phyloP scores from a whole-genome alignment of 1,284 basidiomycete genomes.

The Rhodotorula sp. region DNA sequence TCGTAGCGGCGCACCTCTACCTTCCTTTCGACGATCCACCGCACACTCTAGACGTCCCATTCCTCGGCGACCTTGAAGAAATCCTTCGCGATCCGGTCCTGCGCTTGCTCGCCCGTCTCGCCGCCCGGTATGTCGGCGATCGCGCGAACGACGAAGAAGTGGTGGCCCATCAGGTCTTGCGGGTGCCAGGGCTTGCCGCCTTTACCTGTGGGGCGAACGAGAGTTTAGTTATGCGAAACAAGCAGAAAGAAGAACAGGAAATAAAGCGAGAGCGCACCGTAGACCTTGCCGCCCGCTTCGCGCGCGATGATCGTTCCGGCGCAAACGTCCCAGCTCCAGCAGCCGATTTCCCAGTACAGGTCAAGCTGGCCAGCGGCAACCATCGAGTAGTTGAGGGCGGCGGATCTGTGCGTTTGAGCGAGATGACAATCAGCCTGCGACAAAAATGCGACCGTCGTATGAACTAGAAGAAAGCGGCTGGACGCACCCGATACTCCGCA shows the following conservation, averaged over 20 bases:
- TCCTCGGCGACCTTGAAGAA: slow-evolving; percentile 82
- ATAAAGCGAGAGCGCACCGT: slow-evolving; percentile 48
- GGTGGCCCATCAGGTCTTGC: slow-evolving; percentile 41
- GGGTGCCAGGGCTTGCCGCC: slow-evolving; percentile 38
- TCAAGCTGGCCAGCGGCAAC: slow-evolving; percentile 75
- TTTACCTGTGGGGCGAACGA: slow-evolving; percentile 30
- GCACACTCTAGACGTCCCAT: slow-evolving; percentile 38
- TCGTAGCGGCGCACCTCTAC: no score
- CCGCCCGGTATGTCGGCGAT: slow-evolving; percentile 28
- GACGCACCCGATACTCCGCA: slow-evolving; percentile 71
- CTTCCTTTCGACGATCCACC: no score
- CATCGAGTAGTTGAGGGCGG: slow-evolving; percentile 76
- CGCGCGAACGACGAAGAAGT: slow-evolving; percentile 45
- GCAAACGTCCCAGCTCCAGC: slow-evolving; percentile 59
- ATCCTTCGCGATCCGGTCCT: slow-evolving; percentile 74
- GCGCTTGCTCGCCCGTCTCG: slow-evolving; percentile 67
- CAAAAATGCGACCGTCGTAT: not conserved
- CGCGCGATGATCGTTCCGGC: slow-evolving; percentile 89
- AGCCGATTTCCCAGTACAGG: slow-evolving; percentile 88
- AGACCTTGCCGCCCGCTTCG: slow-evolving; percentile 79
- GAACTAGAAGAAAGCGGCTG: not conserved
- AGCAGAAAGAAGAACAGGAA: no score
- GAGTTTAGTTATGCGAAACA: no score
- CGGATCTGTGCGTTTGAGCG: slow-evolving; percentile 46
- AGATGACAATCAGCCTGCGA: not conserved